Percentiles rank a stretch among this genome's conserved stretches.
phyloP scores from a whole-genome alignment of 495 filamentous ascomycete species.

The Hypoxylon fuscum region DNA sequence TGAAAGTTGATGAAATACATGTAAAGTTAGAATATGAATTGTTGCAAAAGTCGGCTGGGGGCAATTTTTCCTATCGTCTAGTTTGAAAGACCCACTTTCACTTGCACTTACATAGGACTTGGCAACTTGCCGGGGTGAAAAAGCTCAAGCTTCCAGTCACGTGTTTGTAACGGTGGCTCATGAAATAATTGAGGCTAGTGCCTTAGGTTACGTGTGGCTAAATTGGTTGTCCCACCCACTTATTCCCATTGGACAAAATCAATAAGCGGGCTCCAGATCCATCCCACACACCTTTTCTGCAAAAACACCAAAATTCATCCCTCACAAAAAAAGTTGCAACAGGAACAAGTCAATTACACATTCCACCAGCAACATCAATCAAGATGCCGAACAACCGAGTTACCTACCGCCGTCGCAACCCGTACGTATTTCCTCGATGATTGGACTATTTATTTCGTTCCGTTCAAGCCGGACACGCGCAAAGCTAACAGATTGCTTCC shows the following conservation, averaged over 20 bases:
- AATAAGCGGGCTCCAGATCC: constrained; percentile 42
- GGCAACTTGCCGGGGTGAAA: constrained; percentile 3
- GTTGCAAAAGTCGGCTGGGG: constrained; percentile 12
- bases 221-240: neutral
- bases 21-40: constrained; percentile 11
- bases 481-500: constrained; percentile 41
- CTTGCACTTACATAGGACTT: neutral
- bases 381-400: constrained; percentile 67
- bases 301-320: constrained; percentile 55
- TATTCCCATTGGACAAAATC: constrained; percentile 37
- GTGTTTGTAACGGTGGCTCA: no score
- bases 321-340: constrained; percentile 55
- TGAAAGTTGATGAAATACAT: constrained; percentile 26
- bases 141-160: constrained; percentile 24
- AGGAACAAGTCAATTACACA: constrained; percentile 50
- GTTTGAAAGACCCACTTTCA: constrained; percentile 6
- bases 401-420: constrained; percentile 85
- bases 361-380: constrained; percentile 64
- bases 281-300: constrained; percentile 42
- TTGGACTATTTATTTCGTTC: constrained; percentile 12
- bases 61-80: constrained; percentile 28
- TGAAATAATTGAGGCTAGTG: no score
- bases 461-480: constrained; percentile 16
- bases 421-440: constrained; percentile 67
- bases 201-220: constrained; percentile 32